These are phyloP conservation scores for Arabidopsis arenosa DNA, from an alignment of 345 rosid species.

Conservation along the genomic window DNA sequence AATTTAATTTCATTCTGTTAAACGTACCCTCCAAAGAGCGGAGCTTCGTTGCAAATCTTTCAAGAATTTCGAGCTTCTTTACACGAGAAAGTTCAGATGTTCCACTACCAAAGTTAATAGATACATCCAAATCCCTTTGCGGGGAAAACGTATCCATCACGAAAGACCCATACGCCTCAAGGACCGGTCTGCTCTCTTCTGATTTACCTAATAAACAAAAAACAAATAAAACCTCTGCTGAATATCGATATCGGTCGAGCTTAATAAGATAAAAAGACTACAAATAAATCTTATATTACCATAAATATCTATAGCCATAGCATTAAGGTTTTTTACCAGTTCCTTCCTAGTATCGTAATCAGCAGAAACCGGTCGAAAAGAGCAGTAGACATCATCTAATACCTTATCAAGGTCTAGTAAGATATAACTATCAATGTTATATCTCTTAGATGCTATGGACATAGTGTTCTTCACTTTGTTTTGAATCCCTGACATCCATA, in stretches of 20 bases:
- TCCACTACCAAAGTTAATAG: conserved; percentile 48
- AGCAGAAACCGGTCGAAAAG: conserved; percentile 41
- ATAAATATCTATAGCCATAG: conserved; percentile 50
- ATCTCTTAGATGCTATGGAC: conserved; percentile 38
- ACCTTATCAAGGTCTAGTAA: conserved; percentile 45
- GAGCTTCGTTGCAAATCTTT: conserved; percentile 48
- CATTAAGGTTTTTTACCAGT: conserved; percentile 50
- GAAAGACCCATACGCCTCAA: conserved; percentile 61
- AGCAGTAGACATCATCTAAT: conserved; percentile 46
- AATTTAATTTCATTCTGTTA: too few species aligned
- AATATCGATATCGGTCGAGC: background rate
- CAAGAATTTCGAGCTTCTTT: conserved; percentile 48
- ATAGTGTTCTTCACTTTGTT: conserved; percentile 52
- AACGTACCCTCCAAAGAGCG: conserved; percentile 46
- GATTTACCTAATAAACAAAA: conserved; percentile 42
- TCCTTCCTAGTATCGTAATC: conserved; percentile 42
- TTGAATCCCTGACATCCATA: conserved; percentile 39
- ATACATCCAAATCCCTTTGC: conserved; percentile 58
- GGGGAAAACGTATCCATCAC: conserved; percentile 55
- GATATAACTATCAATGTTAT: conserved; percentile 32
- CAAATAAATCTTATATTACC: conserved; percentile 44
- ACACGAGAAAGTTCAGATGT: conserved; percentile 44
- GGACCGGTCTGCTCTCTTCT: conserved; percentile 42
- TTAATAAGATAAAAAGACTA: background rate
- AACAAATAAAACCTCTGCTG: conserved; percentile 4